A percentile compares a stretch with the other conserved stretches of the same genome.
These are phyloP conservation scores for Coccomyxa subellipsoidea DNA, from an alignment of 163 green algal genomes.

Conservation along the genomic window DNA sequence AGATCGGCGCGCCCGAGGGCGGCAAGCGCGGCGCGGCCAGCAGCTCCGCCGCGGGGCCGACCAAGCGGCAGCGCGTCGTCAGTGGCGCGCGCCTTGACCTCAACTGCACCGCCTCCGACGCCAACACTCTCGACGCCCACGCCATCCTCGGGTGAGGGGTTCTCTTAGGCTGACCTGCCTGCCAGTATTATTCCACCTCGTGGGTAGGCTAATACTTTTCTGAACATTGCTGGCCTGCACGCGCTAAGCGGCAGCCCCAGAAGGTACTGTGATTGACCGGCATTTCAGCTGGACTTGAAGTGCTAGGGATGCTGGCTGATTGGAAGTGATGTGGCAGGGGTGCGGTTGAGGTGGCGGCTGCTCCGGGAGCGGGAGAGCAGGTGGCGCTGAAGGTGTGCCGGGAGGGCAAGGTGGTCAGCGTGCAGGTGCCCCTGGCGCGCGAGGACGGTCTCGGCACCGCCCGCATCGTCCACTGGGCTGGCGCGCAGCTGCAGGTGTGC, in stretches of 20 bases:
- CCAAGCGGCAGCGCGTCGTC: not conserved
- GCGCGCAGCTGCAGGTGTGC: slow-evolving; percentile 79
- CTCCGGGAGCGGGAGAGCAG: not conserved
- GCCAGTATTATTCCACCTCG: not conserved
- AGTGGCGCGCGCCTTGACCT: not conserved
- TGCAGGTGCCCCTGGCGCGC: slow-evolving; percentile 51
- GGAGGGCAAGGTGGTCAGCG: slow-evolving; percentile 44
- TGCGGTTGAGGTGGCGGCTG: not conserved
- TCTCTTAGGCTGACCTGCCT: not conserved
- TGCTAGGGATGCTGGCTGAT: too few species aligned
- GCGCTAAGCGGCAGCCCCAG: too few species aligned
- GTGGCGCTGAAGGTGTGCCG: slow-evolving; percentile 54
- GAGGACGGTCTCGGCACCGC: slow-evolving; percentile 78
- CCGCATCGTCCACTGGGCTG: slow-evolving; percentile 85
- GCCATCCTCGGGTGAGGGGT: not conserved
- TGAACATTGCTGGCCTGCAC: too few species aligned
- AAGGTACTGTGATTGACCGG: too few species aligned
- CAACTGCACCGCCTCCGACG: not conserved
- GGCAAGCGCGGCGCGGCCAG: slow-evolving; percentile 11
- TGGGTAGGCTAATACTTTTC: too few species aligned
- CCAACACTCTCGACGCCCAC: not conserved
- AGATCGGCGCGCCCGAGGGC: not conserved
- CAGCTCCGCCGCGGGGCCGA: not conserved
- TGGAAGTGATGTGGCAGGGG: not conserved
- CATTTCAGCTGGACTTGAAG: too few species aligned